Base-by-base conservation (phyloP, 352 stramenopile genomes). In the Blastocystis sp. region DNA sequence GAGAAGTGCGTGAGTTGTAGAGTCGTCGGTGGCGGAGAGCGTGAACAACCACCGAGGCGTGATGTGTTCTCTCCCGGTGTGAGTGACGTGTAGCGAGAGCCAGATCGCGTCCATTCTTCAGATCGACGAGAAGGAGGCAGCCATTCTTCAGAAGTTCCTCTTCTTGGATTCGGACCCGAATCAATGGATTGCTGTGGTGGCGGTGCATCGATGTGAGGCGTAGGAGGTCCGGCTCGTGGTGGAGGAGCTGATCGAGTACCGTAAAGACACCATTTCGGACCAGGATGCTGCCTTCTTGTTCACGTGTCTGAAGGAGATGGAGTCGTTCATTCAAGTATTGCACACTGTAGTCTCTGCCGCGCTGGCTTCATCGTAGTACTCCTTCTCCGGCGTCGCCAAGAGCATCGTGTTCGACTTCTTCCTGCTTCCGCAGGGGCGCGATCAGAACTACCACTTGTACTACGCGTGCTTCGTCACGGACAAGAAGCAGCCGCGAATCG, bases 401-500 rank as follows among this genome's bases (percentile, higher is more conserved):
- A 55, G 37, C 19, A 4, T 78, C 12, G 21, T 78, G 9, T 78
- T 78, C 29, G 67, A 78, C 29, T n/a, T 39, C 13, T 39, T 78
- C 10, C 39, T 78, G 12, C 67, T 78, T 3, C 67, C 67, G 19
- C 67, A 78, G 29, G 67, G 67, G 6, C 33, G 39, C 45, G 67
- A 78, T 24, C 67, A 78, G 67, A 78, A 78, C 29, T 78, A 78
- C 29, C 9, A 60, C 45, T 60, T 78, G 26, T 78, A 78, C 67
- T 78, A 60, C 29, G 67, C 67, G 3, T 78, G 26, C 4, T 26
- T 78, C 13, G 39, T 35, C 45, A 55, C 67, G 21, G 50, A 19
- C 26, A 26, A 35, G 21, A 13, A 6, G 12, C 39, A 55, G 10
- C 67, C 39, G 0, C 37, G 2, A 3, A 6, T 78, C 12, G 67